Percentiles rank a stretch among this genome's conserved stretches.
Conservation (phyloP, 441 rosid genomes). For the Dalechampia spathulata region DNA sequence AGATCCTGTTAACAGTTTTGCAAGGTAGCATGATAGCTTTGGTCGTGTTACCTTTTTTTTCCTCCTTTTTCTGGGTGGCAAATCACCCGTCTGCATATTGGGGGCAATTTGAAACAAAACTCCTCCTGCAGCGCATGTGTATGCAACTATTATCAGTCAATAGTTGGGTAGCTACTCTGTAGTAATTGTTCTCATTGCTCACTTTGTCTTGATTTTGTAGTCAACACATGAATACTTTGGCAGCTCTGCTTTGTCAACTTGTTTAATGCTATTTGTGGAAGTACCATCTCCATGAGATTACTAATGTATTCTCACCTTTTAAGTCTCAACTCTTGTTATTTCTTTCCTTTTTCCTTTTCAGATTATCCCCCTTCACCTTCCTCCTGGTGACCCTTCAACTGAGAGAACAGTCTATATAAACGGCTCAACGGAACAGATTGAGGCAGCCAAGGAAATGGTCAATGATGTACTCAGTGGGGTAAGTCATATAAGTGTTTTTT, state of each 20-base stretch:
- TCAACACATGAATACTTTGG: neutral
- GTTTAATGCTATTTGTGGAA: neutral
- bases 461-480: conserved; percentile 25
- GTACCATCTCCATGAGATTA: neutral
- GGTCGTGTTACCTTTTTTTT: neutral
- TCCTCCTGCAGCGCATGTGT: neutral
- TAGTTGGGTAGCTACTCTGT: neutral
- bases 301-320: neutral
- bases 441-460: conserved; percentile 25
- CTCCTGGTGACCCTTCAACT: conserved; percentile 22
- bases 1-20: too few relatives aligned
- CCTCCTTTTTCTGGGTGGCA: neutral
- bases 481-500: neutral
- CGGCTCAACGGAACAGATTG: conserved; percentile 25
- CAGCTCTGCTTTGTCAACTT: neutral
- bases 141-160: neutral
- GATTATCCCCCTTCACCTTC: conserved; percentile 29
- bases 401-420: conserved; percentile 22
- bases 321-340: neutral
- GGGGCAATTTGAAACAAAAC: neutral
- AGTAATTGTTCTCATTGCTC: neutral
- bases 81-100: too few relatives aligned
- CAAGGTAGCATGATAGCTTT: too few relatives aligned
- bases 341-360: neutral
- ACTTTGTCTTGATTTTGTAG: neutral